Evolutionary conservation across 2,329 filamentous ascomycete species (phyloP).

Genomic region (Coniochaeta prunicola): DNA sequence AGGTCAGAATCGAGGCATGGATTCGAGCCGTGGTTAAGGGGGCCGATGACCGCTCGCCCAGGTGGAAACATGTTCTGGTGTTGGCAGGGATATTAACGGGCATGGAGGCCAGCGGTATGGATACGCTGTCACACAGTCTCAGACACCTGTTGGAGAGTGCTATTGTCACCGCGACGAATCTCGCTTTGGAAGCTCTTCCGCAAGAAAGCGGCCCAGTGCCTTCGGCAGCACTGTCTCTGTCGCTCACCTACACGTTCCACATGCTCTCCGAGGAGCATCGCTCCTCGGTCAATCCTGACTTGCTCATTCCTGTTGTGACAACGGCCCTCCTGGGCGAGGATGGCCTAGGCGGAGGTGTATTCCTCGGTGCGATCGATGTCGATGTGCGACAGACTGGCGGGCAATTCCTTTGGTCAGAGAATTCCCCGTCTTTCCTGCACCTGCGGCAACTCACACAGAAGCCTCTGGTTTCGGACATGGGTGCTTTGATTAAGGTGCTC

Average conservation of each 20-base stretch:
- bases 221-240: constrained; percentile 53
- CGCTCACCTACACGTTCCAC: constrained; percentile 71
- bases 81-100: constrained; percentile 73
- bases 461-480: constrained; percentile 60
- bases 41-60: constrained; percentile 49
- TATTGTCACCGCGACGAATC: constrained; percentile 66
- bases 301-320: constrained; percentile 62
- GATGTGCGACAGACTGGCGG: constrained; percentile 52
- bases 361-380: constrained; percentile 60
- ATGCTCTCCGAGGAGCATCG: constrained; percentile 56
- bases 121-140: constrained; percentile 56
- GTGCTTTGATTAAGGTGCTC: constrained; percentile 58
- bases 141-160: constrained; percentile 64
- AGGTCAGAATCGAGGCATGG: constrained; percentile 45
- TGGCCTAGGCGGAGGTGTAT: constrained; percentile 70
- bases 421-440: constrained; percentile 52
- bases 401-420: constrained; percentile 58
- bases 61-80: constrained; percentile 81
- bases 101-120: constrained; percentile 57
- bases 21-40: constrained; percentile 49
- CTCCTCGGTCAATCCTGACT: constrained; percentile 56
- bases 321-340: constrained; percentile 62
- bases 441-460: constrained; percentile 51
- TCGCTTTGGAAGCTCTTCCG: constrained; percentile 46
- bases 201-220: constrained; percentile 29